These are phyloP conservation scores for Hyaloscypha hepaticicola DNA, from an alignment of 495 filamentous ascomycete genomes.

Conservation along the genomic window DNA sequence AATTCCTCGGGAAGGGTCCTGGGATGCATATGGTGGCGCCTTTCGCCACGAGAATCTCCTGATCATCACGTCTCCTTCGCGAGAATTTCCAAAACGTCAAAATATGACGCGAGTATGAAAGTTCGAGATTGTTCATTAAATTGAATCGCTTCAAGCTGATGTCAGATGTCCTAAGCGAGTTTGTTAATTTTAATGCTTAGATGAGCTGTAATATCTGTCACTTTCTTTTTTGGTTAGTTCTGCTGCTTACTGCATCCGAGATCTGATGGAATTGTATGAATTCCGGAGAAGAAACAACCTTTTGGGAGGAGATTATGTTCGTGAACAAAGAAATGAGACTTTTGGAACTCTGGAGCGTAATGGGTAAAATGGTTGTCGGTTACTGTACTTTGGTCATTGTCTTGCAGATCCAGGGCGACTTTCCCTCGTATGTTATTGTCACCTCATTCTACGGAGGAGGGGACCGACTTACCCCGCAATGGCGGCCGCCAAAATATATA, in stretches of 20 bases:
- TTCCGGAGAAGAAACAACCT: too few relatives aligned
- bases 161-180: not conserved
- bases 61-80: constrained; percentile 7
- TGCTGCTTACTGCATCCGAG: too few relatives aligned
- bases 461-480: constrained; percentile 15
- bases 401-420: not conserved
- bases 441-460: constrained; percentile 20
- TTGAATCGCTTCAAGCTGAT: not conserved
- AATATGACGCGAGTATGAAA: not conserved
- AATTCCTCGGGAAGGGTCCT: not conserved
- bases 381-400: not conserved
- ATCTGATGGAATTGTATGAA: too few relatives aligned
- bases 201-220: too few relatives aligned
- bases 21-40: not conserved
- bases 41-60: constrained; percentile 6
- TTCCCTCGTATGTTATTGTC: constrained; percentile 2
- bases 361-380: not conserved
- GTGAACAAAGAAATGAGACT: not conserved
- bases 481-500: not conserved
- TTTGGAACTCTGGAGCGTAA: not conserved
- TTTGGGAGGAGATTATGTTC: too few relatives aligned
- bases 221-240: too few relatives aligned
- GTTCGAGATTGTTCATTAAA: not conserved
- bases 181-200: not conserved
- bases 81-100: not conserved